Evolutionary conservation across 192 early-diverging fungal genomes (phyloP).

Genomic region (Thamnidium elegans): DNA sequence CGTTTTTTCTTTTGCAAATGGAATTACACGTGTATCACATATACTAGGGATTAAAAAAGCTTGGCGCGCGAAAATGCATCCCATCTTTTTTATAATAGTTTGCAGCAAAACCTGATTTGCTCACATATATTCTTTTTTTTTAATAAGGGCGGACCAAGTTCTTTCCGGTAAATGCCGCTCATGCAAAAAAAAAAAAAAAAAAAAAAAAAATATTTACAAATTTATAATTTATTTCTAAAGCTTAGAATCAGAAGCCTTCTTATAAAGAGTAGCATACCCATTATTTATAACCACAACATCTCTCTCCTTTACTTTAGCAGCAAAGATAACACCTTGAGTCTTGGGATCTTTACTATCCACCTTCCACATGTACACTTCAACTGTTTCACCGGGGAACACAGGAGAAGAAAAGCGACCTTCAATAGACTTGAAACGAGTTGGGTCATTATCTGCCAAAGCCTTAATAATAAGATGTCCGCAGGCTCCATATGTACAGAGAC

Average conservation of each 20-base stretch:
- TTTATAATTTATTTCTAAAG: conserved; percentile 10
- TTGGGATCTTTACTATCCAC: conserved; percentile 46
- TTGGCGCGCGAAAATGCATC: no score
- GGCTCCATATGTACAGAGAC: conserved; percentile 59
- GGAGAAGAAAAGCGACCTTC: conserved; percentile 64
- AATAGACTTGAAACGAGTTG: conserved; percentile 58
- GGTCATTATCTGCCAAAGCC: conserved; percentile 51
- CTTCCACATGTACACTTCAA: conserved; percentile 72
- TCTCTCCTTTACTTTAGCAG: conserved; percentile 55
- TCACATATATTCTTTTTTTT: no score
- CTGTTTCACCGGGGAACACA: conserved; percentile 72
- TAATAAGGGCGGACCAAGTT: no score
- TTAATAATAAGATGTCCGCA: conserved; percentile 58
- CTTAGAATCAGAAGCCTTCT: conserved; percentile 10
- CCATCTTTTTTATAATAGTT: no score
- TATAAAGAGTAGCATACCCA: conserved; percentile 49
- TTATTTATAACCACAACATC: conserved; percentile 60
- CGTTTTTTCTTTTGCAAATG: no score
- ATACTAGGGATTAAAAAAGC: no score
- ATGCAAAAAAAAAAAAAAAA: not conserved
- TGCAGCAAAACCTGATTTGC: no score
- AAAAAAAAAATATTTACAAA: conserved; percentile 1
- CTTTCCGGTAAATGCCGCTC: not conserved
- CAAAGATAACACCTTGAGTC: conserved; percentile 53
- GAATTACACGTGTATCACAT: no score